Evolutionary conservation across 805 yeast genomes (phyloP).

Genomic region (Metschnikowia lochheadii): DNA sequence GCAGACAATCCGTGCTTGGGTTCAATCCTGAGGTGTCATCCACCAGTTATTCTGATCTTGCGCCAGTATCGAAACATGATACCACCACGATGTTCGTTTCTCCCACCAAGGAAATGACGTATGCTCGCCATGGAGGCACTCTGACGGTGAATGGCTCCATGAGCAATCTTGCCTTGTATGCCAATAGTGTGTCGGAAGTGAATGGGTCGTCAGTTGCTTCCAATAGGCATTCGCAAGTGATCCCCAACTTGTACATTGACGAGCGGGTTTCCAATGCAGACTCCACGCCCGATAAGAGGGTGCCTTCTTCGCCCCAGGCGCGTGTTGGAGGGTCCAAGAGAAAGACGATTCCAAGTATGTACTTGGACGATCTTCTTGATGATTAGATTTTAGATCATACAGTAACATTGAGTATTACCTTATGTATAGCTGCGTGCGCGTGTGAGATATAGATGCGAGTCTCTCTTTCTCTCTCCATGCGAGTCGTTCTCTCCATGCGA

Average conservation of each 20-base stretch:
- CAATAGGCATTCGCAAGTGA: slow-evolving; percentile 27
- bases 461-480: not conserved
- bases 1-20: slow-evolving; percentile 18
- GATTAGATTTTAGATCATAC: slow-evolving; percentile 11
- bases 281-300: slow-evolving; percentile 17
- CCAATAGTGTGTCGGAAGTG: slow-evolving; percentile 17
- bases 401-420: not conserved
- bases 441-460: not conserved
- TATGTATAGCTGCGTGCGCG: not conserved
- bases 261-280: slow-evolving; percentile 35
- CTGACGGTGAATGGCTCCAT: slow-evolving; percentile 16
- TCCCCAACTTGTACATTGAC: slow-evolving; percentile 39
- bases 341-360: slow-evolving; percentile 45
- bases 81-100: slow-evolving; percentile 61
- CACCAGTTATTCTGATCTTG: slow-evolving; percentile 29
- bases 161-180: slow-evolving; percentile 15
- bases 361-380: slow-evolving; percentile 49
- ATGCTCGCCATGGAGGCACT: slow-evolving; percentile 28
- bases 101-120: slow-evolving; percentile 71
- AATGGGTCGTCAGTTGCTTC: slow-evolving; percentile 15
- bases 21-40: slow-evolving; percentile 19
- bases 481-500: not conserved
- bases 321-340: slow-evolving; percentile 19
- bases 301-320: slow-evolving; percentile 7
- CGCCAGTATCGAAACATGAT: slow-evolving; percentile 33